Evolutionary conservation across 2,329 filamentous ascomycete species (phyloP), one percentile per base, ranked within the genome.

Genomic region (Pseudogymnoascus sp.): DNA sequence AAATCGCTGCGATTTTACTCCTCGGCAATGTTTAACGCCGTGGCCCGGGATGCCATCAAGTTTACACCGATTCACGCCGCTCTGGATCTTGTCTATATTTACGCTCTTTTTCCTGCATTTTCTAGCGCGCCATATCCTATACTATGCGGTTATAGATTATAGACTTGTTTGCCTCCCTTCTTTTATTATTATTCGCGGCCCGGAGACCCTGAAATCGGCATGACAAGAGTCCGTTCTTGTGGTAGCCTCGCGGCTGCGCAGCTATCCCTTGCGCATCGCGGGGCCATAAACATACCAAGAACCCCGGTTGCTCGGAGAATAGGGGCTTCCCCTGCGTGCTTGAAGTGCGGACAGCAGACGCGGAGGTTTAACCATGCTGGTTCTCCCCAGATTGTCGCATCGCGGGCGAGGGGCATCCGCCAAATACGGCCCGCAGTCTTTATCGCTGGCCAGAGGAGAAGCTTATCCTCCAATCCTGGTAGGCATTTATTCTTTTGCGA

Each of bases 21-120:
- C 50, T 56, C 28, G 50, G 50, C 50, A 56, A 56, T 56, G 50
- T 12, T 53, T 56, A 56, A 56, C 50, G 50, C 50, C 16, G 28
- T 19, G n/a, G 50, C n/a, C 28, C 50, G 16, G 50, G 28, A 56
- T 56, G n/a, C 4, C 16, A 12, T 22, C n/a, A 31, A 33, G 28
- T 56, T 33, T 22, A 56, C 28, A 12, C 50, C 28, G 28, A 33
- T 56, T 33, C 28, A 56, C 28, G 50, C 28, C 24, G 43, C 7
- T 28, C 24, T 53, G 7, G 24, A 33, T 33, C 3, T 8, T 33
- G 6, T 28, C 50, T 33, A 12, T 56, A 56, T 3, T 19, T 33
- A 56, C 50, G 50, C 10, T n/a, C 16, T 19, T 33, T 56, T 56
- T 33, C 11, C 10, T 33, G 28, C 28, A 11, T 14, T 31, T 31